Conservation (phyloP, 306 rosid genomes). For the Cyamopsis tetragonoloba region DNA sequence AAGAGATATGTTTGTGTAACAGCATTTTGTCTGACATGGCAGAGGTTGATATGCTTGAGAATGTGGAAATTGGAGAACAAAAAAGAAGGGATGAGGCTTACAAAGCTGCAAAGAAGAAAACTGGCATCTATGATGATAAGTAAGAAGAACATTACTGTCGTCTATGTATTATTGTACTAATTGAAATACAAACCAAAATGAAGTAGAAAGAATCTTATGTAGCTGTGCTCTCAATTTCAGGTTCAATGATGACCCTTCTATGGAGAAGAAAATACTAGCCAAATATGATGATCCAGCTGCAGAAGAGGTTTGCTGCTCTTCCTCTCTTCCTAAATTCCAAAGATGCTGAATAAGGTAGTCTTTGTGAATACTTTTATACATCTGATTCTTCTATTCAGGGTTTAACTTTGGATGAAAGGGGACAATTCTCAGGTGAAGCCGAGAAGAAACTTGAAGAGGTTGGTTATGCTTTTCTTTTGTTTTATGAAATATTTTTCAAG, state of each 20-base stretch:
- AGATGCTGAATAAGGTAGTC: constrained; percentile 7
- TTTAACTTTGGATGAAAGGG: constrained; percentile 72
- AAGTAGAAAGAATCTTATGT: constrained; percentile 3
- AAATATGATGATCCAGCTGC: constrained; percentile 79
- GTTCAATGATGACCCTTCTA: constrained; percentile 75
- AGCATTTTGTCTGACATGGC: constrained; percentile 38
- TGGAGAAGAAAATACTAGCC: constrained; percentile 85
- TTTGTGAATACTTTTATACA: constrained; percentile 7
- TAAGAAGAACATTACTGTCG: constrained; percentile 35
- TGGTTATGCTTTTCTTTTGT: constrained; percentile 34
- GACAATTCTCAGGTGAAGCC: constrained; percentile 71
- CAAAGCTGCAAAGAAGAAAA: constrained; percentile 86
- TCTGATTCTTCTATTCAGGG: constrained; percentile 50
- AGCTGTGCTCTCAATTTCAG: constrained; percentile 38
- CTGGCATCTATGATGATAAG: constrained; percentile 79
- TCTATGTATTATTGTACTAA: not conserved
- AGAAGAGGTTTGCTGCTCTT: constrained; percentile 59
- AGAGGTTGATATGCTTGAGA: constrained; percentile 93
- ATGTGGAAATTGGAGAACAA: constrained; percentile 92
- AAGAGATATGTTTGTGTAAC: constrained; percentile 31
- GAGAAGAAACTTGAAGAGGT: constrained; percentile 96
- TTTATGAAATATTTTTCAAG: not conserved
- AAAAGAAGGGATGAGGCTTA: constrained; percentile 77
- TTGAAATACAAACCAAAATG: not conserved
- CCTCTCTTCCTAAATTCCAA: constrained; percentile 6